Percentiles rank a stretch among this genome's conserved stretches.
Evolutionary conservation across 2,329 filamentous ascomycete genomes (phyloP).

Genomic region (Fusarium sacchari): DNA sequence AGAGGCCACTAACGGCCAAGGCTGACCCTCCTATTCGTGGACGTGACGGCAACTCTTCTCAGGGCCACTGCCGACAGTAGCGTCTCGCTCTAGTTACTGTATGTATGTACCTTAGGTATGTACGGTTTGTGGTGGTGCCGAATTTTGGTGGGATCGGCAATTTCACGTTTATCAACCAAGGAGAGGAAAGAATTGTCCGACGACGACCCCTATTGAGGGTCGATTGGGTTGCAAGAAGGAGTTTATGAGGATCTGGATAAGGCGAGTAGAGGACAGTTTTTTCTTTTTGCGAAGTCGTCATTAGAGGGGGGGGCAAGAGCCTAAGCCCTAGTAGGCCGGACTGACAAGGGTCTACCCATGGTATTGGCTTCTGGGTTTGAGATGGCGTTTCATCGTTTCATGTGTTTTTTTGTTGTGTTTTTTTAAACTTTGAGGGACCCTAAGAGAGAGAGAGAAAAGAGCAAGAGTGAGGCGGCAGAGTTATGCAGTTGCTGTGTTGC

Average conservation of each 20-base stretch:
- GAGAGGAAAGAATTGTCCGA: constrained; percentile 2
- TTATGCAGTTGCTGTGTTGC: background rate
- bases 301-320: background rate
- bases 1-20: background rate
- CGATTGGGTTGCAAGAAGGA: constrained; percentile 20
- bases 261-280: background rate
- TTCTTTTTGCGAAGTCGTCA: constrained; percentile 14
- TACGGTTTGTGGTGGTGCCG: background rate
- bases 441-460: background rate
- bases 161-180: background rate
- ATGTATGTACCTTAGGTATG: too few relatives aligned
- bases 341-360: constrained; percentile 27
- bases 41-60: background rate
- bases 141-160: constrained; percentile 27
- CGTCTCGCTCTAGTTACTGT: constrained; percentile 8
- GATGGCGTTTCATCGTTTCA: constrained; percentile 34
- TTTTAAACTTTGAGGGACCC: background rate
- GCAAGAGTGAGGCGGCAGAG: background rate
- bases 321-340: constrained; percentile 6
- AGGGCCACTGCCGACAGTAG: constrained; percentile 34
- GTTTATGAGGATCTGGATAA: constrained; percentile 7
- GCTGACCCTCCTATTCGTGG: constrained; percentile 20
- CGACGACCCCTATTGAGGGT: constrained; percentile 8
- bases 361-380: constrained; percentile 29
- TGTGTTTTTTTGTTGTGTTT: background rate